Evolutionary conservation across 805 yeast genomes (phyloP), one percentile per base, ranked within the genome.

Genomic region (Komagataella ulmi): DNA sequence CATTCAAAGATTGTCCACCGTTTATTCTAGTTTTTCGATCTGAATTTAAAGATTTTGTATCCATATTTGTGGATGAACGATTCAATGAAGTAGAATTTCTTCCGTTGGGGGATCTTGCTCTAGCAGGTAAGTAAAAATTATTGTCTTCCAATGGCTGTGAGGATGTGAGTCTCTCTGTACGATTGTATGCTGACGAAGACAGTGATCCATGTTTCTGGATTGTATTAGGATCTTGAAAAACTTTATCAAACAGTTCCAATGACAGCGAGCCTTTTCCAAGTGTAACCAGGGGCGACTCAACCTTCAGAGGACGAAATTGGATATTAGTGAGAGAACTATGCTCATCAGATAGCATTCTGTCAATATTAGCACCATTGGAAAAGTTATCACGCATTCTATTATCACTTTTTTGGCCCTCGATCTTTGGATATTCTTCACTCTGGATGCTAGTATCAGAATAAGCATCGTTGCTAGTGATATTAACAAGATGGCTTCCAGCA

Each of bases 251-350:
- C 48, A 58, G 52, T 18, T 65, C 70, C 10, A 75, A 58, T 0
- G 71, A 57, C 46, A 79, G 64, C 23, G 70, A 66, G 2, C 83
- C 83, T 46, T 68, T 63, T 1, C 83, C 83, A 49, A 79, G 52
- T 0, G 80, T 70, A 51, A 67, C 71, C 21, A 77, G 54, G 0
- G 78, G 73, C 3, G 78, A 66, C 45, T 71, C 71, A 48, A 76
- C 65, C 3, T 30, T 30, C 40, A 30, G 14, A 10, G 40, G 40
- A 30, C 40, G 40, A 30, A 30, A 30, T 30, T 30, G 40, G 5
- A 30, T 30, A 30, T 30, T 30, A 10, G 40, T 30, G 12, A 30
- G 14, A 30, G 40, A 30, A 14, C 40, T 30, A 30, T 30, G 40
- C 14, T 30, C 40, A 30, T 30, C 40, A 5, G 40, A 30, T 8